A percentile compares a stretch with the other conserved stretches of the same genome.
Evolutionary conservation across 2,329 filamentous ascomycete species (phyloP).

Genomic region (Neonectria ditissima): DNA sequence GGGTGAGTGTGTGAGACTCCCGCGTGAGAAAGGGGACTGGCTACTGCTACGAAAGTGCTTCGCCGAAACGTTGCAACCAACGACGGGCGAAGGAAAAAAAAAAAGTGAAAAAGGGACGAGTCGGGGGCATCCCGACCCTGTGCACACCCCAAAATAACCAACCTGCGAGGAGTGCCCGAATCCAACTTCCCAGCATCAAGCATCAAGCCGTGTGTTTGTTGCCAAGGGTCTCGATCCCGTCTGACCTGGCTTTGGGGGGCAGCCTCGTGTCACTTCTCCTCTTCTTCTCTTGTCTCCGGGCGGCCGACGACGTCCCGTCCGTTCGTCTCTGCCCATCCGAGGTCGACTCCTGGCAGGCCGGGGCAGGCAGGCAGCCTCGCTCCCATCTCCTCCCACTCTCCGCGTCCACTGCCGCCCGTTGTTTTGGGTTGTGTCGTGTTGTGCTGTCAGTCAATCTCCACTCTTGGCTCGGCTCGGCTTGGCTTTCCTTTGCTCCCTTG

Average conservation of each 20-base stretch:
- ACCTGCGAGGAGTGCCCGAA: neutral
- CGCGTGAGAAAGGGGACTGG: neutral
- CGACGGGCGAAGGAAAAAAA: too few relatives aligned
- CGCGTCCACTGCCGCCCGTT: too few relatives aligned
- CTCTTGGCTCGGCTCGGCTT: neutral
- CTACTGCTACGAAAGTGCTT: neutral
- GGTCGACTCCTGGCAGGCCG: constrained; percentile 17
- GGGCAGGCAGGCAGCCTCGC: too few relatives aligned
- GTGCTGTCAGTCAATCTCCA: neutral
- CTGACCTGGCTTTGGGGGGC: constrained; percentile 4
- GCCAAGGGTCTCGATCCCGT: constrained; percentile 1
- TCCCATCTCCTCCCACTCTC: too few relatives aligned
- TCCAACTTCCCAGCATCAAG: constrained; percentile 1
- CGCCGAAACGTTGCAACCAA: neutral
- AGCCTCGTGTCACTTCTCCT: constrained; percentile 8
- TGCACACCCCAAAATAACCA: neutral
- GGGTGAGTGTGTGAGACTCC: constrained; percentile 4
- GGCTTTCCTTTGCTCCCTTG: neutral
- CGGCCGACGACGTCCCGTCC: constrained; percentile 19
- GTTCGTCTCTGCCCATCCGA: constrained; percentile 16
- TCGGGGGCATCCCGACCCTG: neutral
- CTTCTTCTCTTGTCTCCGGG: constrained; percentile 5
- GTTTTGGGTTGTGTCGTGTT: too few relatives aligned
- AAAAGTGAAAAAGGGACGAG: neutral
- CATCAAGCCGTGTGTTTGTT: neutral